phyloP scores from a whole-genome alignment of 257 asterid species.

The Parsonsia alboflavescens region DNA sequence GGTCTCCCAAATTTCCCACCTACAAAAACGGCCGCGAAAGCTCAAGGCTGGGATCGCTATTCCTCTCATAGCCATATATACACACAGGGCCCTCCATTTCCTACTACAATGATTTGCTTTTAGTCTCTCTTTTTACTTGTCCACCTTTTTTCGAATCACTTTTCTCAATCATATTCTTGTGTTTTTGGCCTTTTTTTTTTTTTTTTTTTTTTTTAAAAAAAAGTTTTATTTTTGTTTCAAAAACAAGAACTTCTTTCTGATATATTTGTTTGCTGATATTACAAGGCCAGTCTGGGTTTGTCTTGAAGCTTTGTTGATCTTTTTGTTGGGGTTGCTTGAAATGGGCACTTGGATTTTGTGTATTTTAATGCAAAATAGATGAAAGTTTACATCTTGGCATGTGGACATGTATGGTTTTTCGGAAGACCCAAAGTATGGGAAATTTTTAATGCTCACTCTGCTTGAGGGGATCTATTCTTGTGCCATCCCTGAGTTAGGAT shows the following conservation, averaged over 20 bases:
- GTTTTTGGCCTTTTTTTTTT: not conserved
- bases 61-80: slow-evolving; percentile 21
- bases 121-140: slow-evolving; percentile 4
- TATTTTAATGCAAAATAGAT: slow-evolving; percentile 2
- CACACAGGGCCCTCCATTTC: slow-evolving; percentile 29
- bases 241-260: not conserved
- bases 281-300: not conserved
- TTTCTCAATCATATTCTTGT: not conserved
- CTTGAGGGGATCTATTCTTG: slow-evolving; percentile 18
- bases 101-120: slow-evolving; percentile 24
- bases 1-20: slow-evolving; percentile 23
- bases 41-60: slow-evolving; percentile 35
- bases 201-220: not conserved
- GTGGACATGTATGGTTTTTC: slow-evolving; percentile 26
- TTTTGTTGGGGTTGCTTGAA: not conserved
- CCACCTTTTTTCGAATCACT: not conserved
- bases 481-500: slow-evolving; percentile 20
- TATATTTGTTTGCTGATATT: not conserved
- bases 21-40: slow-evolving; percentile 26
- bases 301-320: not conserved
- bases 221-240: not conserved
- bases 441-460: slow-evolving; percentile 5
- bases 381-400: slow-evolving; percentile 25
- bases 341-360: slow-evolving; percentile 9
- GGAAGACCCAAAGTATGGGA: slow-evolving; percentile 16